Evolutionary conservation across 176 grass and related monocot species (phyloP).

Genomic region (Thinopyrum elongatum): DNA sequence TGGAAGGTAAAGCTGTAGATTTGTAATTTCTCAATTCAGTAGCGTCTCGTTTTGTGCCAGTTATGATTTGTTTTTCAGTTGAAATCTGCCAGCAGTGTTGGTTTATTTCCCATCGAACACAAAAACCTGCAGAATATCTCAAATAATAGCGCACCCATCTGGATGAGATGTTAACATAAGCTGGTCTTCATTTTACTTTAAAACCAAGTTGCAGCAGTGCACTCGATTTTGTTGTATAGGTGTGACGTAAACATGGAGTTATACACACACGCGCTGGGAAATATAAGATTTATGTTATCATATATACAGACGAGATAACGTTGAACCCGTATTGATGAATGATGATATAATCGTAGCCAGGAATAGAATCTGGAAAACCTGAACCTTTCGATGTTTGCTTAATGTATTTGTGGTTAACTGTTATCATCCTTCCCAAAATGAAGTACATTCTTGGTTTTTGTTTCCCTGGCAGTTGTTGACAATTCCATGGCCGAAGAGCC

Average conservation of each 20-base stretch:
- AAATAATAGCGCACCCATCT: not conserved
- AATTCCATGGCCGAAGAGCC: conserved; percentile 78
- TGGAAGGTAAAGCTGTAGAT: conserved; percentile 53
- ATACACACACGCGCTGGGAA: not conserved
- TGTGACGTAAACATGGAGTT: not conserved
- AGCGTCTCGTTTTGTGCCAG: not conserved
- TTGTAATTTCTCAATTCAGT: not conserved
- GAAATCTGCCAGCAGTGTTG: not conserved
- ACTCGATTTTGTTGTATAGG: not conserved
- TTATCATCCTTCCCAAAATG: not conserved
- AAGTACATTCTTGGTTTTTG: conserved; percentile 31
- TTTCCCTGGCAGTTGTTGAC: conserved; percentile 49
- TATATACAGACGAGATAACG: not conserved
- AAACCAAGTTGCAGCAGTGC: not conserved
- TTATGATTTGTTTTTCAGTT: conserved; percentile 20
- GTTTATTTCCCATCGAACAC: conserved; percentile 7
- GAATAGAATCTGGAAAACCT: conserved; percentile 1
- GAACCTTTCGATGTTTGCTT: not conserved
- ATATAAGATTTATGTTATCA: not conserved
- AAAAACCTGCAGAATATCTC: conserved; percentile 11
- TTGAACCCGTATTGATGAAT: not conserved
- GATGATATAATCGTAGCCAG: not conserved
- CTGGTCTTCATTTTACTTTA: not conserved
- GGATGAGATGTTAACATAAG: not conserved
- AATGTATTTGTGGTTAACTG: not conserved